These are phyloP conservation scores for Babesia bigemina DNA, from an alignment of 169 alveolate genomes.

Conservation along the genomic window DNA sequence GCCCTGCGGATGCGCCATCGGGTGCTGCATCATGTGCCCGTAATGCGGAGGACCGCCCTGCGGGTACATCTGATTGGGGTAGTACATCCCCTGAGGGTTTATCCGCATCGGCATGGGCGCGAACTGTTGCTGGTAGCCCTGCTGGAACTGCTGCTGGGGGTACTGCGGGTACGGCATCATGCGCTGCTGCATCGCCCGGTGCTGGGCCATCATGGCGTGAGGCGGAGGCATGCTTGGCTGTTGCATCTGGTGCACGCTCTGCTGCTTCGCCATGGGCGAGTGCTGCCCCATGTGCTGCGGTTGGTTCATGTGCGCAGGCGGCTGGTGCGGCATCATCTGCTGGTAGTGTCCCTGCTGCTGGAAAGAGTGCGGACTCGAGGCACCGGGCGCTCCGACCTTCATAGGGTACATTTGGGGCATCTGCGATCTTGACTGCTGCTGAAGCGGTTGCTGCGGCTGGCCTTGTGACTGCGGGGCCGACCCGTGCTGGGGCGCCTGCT, in stretches of 20 bases:
- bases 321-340: constrained; percentile 22
- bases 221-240: constrained; percentile 35
- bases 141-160: constrained; percentile 40
- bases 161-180: constrained; percentile 36
- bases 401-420: constrained; percentile 61
- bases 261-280: constrained; percentile 51
- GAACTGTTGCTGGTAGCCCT: constrained; percentile 7
- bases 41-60: constrained; percentile 29
- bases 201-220: constrained; percentile 52
- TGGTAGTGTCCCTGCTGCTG: constrained; percentile 53
- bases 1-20: constrained; percentile 10
- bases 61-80: constrained; percentile 49
- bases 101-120: constrained; percentile 31
- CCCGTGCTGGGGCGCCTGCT: constrained; percentile 1
- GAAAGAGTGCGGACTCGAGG: constrained; percentile 59
- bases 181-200: constrained; percentile 29
- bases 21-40: constrained; percentile 53
- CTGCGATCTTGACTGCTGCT: constrained; percentile 13
- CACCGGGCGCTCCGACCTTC: constrained; percentile 45
- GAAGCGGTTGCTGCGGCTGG: constrained; percentile 12
- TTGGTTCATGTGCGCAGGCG: constrained; percentile 18
- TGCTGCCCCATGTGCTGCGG: constrained; percentile 63
- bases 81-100: constrained; percentile 40
- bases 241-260: constrained; percentile 23
- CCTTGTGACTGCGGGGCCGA: background rate